Percentiles rank a stretch among this genome's conserved stretches.
These are phyloP conservation scores for Neurospora pannonica DNA, from an alignment of 495 filamentous ascomycete genomes.

Conservation along the genomic window DNA sequence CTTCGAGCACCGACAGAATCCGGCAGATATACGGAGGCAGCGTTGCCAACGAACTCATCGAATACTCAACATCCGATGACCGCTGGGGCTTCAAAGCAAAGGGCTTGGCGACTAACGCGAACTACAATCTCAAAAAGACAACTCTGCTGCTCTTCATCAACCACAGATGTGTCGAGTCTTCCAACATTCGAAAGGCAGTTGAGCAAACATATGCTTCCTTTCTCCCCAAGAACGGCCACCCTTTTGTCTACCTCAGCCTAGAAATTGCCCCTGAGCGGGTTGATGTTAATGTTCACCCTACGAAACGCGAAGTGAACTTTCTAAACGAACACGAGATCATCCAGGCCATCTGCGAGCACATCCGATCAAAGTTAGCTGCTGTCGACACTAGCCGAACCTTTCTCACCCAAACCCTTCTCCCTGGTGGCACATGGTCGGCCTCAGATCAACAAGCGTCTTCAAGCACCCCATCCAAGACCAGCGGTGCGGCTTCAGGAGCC, in stretches of 20 bases:
- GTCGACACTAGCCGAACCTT: constrained; percentile 95
- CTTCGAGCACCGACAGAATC: constrained; percentile 71
- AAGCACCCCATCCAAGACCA: constrained; percentile 27
- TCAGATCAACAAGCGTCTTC: constrained; percentile 22
- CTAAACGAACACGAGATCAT: constrained; percentile 97
- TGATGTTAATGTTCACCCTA: constrained; percentile 97
- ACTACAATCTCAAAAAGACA: constrained; percentile 90
- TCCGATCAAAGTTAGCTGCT: constrained; percentile 68
- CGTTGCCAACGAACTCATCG: constrained; percentile 83
- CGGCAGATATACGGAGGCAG: constrained; percentile 79
- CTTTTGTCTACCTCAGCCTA: constrained; percentile 86
- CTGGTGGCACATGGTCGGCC: constrained; percentile 44
- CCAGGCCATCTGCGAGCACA: constrained; percentile 73
- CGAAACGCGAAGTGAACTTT: constrained; percentile 96
- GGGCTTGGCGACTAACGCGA: constrained; percentile 85
- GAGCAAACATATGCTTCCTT: constrained; percentile 88
- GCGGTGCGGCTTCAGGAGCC: constrained; percentile 17
- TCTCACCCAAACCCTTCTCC: constrained; percentile 82
- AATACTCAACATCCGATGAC: constrained; percentile 61
- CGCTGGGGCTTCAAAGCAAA: constrained; percentile 75
- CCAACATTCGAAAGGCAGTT: constrained; percentile 76
- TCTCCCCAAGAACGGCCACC: constrained; percentile 89
- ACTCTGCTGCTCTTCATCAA: constrained; percentile 93
- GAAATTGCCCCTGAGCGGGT: constrained; percentile 90
- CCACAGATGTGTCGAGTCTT: constrained; percentile 91